Base-by-base conservation (phyloP, 805 yeast species). In the Lipomyces kockii region DNA sequence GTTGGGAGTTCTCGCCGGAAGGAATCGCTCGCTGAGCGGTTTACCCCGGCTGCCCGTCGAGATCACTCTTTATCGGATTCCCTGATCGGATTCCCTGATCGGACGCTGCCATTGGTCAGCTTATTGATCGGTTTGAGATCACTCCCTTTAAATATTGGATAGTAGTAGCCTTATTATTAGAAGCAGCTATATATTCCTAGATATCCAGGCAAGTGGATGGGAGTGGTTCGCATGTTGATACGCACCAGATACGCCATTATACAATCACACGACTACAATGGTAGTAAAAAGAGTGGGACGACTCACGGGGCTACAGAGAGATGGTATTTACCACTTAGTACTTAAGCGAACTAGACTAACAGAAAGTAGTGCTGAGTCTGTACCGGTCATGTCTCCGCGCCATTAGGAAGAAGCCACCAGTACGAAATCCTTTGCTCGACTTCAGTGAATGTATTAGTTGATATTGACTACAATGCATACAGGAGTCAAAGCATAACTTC, bases 311-410 rank as follows among this genome's bases (percentile, higher is more conserved):
- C 72, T 80, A 7, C 83, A 80, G 69, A 73, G 74, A 46, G 83
- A 80, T 55, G 87, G 86, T 61, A 77, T 39, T 17, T 43, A 63
- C 34, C 9, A 9, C 65, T 35, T 12, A 22, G 7, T 20, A 46
- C 8, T 25, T 35, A 8, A 25, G 22, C 7, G 5, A 6, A 17
- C 20, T n/a, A 20, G 2, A 22, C 39, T 17, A 20, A 25, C 25
- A 4, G 29, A 65, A 34, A 49, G 11, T 43, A 76, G 83, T 81
- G 20, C 64, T 86, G 61, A 78, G 79, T 60, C 78, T 86, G 27
- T 86, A 86, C 74, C 78, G 87, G 14, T 70, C 75, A 39, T 84
- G 88, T 73, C 74, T 85, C 14, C 78, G 88, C 37, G 78, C 79
- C 3, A 80, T 81, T 2, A 74, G 80, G 63, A 78, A 79, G 27